A percentile compares a stretch with the other conserved stretches of the same genome.
phyloP scores from a whole-genome alignment of 2,329 filamentous ascomycete species.

The Alternaria incomplexa region DNA sequence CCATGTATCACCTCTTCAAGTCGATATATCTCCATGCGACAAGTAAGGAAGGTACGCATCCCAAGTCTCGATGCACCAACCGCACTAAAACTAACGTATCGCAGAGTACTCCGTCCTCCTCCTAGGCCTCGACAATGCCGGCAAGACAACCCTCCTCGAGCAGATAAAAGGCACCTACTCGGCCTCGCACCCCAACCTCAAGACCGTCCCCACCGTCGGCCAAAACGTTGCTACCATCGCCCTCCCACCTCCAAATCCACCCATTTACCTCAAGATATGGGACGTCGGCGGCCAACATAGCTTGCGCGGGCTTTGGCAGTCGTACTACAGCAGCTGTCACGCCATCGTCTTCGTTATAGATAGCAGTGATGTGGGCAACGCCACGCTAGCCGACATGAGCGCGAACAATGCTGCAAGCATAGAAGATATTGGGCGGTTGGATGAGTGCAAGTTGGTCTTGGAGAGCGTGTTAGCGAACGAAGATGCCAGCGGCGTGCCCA shows the following conservation, averaged over 20 bases:
- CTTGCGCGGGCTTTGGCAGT: slow-evolving; percentile 90
- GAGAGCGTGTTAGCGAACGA: slow-evolving; percentile 88
- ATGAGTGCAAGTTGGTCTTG: slow-evolving; percentile 87
- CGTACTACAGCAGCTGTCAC: slow-evolving; percentile 92
- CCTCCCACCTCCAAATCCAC: slow-evolving; percentile 64
- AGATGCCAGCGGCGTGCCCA: slow-evolving; percentile 88
- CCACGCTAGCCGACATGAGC: slow-evolving; percentile 64
- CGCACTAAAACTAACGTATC: slow-evolving; percentile 7
- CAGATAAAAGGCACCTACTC: slow-evolving; percentile 91
- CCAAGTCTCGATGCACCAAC: not conserved
- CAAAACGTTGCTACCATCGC: slow-evolving; percentile 95
- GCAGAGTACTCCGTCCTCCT: slow-evolving; percentile 96
- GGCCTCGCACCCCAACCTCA: slow-evolving; percentile 69
- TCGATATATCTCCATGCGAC: slow-evolving; percentile 94
- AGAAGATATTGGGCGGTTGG: slow-evolving; percentile 65
- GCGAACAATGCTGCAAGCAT: slow-evolving; percentile 41
- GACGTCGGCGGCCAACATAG: slow-evolving; percentile 94
- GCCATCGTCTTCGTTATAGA: slow-evolving; percentile 98
- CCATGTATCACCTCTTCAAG: slow-evolving; percentile 95
- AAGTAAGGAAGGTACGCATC: slow-evolving; percentile 81
- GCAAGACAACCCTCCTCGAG: slow-evolving; percentile 97
- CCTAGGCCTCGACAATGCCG: slow-evolving; percentile 95
- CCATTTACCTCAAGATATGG: slow-evolving; percentile 99
- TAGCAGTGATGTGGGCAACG: slow-evolving; percentile 89
- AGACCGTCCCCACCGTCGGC: slow-evolving; percentile 94